phyloP scores from a whole-genome alignment of 2,329 filamentous ascomycete genomes.

The Cryphonectria naterciae region DNA sequence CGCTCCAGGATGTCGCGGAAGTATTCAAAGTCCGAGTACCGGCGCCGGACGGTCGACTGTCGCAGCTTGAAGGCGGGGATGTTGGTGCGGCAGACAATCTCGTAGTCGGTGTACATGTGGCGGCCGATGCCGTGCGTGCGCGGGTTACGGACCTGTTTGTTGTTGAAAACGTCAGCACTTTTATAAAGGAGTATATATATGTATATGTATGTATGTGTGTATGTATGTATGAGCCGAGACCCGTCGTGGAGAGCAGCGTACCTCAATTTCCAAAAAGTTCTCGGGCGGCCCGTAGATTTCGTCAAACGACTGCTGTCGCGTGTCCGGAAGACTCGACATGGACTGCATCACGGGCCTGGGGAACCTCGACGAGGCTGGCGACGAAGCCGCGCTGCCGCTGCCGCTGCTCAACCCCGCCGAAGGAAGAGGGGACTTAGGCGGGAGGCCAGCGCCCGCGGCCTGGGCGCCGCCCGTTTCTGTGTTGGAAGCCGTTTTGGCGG shows the following conservation, averaged over 20 bases:
- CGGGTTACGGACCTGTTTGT: slow-evolving; percentile 81
- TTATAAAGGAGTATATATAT: no score
- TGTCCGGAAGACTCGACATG: slow-evolving; percentile 70
- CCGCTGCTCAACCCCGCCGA: slow-evolving; percentile 8
- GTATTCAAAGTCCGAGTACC: slow-evolving; percentile 98
- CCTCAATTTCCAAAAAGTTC: slow-evolving; percentile 99
- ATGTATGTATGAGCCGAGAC: background rate
- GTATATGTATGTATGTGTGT: no score
- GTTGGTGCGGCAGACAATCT: slow-evolving; percentile 96
- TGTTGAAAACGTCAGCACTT: no score
- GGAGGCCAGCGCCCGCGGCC: slow-evolving; percentile 35
- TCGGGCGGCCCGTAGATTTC: slow-evolving; percentile 98
- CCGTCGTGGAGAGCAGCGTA: slow-evolving; percentile 42
- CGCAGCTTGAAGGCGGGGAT: slow-evolving; percentile 98
- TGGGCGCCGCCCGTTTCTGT: slow-evolving; percentile 39
- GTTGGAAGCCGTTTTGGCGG: slow-evolving; percentile 50
- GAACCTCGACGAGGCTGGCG: slow-evolving; percentile 41
- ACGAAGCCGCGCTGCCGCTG: slow-evolving; percentile 32
- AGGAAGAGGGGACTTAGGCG: slow-evolving; percentile 28
- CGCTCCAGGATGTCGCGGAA: slow-evolving; percentile 98
- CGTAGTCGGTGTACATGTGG: slow-evolving; percentile 98
- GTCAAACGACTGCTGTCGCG: slow-evolving; percentile 92
- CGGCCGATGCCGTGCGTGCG: slow-evolving; percentile 93
- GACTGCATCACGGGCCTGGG: slow-evolving; percentile 51
- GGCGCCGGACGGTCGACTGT: slow-evolving; percentile 82